These are phyloP conservation scores for Phytophthora podocarpi DNA, from an alignment of 352 stramenopile genomes.

Conservation along the genomic window DNA sequence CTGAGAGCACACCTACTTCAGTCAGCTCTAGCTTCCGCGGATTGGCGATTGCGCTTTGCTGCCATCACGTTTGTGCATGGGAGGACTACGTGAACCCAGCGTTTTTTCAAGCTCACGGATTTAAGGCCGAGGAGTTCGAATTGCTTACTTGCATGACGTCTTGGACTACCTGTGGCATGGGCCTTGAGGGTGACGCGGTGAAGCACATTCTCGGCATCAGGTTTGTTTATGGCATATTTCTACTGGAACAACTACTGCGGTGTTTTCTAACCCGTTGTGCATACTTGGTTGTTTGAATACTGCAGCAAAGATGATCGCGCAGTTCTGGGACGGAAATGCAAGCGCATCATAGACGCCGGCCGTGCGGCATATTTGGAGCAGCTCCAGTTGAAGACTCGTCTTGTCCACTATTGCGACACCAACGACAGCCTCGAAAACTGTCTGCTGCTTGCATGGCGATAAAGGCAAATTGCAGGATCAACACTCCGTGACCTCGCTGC, in stretches of 20 bases:
- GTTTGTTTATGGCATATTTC: conserved; percentile 29
- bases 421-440: conserved; percentile 84
- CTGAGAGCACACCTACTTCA: background rate
- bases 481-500: too few species aligned
- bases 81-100: conserved; percentile 74
- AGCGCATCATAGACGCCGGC: conserved; percentile 76
- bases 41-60: conserved; percentile 79
- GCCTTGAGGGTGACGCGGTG: conserved; percentile 63
- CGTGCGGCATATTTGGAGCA: conserved; percentile 61
- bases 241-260: background rate
- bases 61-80: conserved; percentile 78
- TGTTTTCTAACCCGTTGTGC: conserved; percentile 7
- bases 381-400: conserved; percentile 58
- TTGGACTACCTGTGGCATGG: conserved; percentile 83
- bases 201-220: conserved; percentile 73
- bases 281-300: background rate
- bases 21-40: conserved; percentile 56
- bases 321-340: conserved; percentile 70
- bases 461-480: too few species aligned
- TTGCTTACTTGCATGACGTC: conserved; percentile 74
- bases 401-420: conserved; percentile 82
- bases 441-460: conserved; percentile 70
- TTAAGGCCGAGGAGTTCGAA: conserved; percentile 61
- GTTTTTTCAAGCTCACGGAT: conserved; percentile 64
- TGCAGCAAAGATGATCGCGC: conserved; percentile 71